phyloP scores from a whole-genome alignment of 768 basidiomycete genomes.

The Russula lepida region DNA sequence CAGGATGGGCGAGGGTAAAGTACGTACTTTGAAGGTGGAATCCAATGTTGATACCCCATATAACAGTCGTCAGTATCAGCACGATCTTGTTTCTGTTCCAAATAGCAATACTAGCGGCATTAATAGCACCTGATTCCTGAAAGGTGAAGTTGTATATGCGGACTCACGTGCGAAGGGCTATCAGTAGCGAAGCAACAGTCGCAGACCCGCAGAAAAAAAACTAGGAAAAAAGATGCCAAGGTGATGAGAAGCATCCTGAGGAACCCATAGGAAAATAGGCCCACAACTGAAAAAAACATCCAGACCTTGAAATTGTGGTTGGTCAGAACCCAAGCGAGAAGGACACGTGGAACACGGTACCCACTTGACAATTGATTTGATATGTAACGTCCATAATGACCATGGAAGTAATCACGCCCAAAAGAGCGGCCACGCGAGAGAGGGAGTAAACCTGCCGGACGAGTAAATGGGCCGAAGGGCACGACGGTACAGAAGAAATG shows the following conservation, averaged over 20 bases:
- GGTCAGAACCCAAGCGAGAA: background rate
- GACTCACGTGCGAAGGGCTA: slow-evolving; percentile 1
- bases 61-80: background rate
- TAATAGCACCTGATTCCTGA: background rate
- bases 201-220: background rate
- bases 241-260: background rate
- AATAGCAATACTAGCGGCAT: background rate
- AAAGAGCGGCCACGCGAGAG: background rate
- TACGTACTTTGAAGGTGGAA: background rate
- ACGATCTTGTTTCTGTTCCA: background rate
- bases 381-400: background rate
- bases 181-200: background rate
- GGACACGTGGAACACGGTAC: background rate
- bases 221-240: background rate
- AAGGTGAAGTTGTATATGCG: background rate
- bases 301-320: background rate
- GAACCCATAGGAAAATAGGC: background rate
- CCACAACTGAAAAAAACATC: background rate
- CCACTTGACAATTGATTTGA: background rate
- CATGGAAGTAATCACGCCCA: background rate
- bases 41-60: background rate
- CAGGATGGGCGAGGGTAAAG: no score
- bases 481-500: background rate
- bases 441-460: background rate
- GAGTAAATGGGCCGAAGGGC: background rate